A percentile compares a stretch with the other conserved stretches of the same genome.
phyloP scores from a whole-genome alignment of 2,329 filamentous ascomycete genomes.

The Ophiostoma fasciatum region DNA sequence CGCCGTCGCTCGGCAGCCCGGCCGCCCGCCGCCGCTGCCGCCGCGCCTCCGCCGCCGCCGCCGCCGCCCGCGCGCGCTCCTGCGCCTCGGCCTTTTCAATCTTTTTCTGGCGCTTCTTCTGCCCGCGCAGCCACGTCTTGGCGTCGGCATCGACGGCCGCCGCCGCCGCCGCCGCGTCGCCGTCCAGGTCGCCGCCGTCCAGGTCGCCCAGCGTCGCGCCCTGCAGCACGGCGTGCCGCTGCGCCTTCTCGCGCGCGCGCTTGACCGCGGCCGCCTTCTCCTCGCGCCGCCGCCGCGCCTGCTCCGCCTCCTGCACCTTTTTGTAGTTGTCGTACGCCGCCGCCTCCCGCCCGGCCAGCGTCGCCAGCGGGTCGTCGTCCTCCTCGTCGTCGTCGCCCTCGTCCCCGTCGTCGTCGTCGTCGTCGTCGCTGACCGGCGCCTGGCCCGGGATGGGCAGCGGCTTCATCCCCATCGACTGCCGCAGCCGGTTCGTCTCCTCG shows the following conservation, averaged over 20 bases:
- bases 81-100: conserved; percentile 73
- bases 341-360: conserved; percentile 66
- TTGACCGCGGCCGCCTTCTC: conserved; percentile 71
- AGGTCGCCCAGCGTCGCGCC: conserved; percentile 73
- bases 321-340: conserved; percentile 59
- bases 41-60: conserved; percentile 51
- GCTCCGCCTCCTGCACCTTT: conserved; percentile 52
- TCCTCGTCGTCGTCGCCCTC: conserved; percentile 26
- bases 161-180: conserved; percentile 15
- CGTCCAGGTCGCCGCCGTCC: conserved; percentile 48
- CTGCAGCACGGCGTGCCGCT: conserved; percentile 59
- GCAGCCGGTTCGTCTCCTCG: conserved; percentile 87
- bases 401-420: conserved; percentile 14
- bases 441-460: conserved; percentile 69
- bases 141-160: conserved; percentile 48
- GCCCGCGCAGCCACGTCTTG: conserved; percentile 70
- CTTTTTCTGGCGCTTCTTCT: conserved; percentile 90
- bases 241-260: conserved; percentile 72
- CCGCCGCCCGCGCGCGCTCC: conserved; percentile 50
- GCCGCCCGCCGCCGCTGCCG: conserved; percentile 41
- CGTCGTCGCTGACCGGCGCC: conserved; percentile 15
- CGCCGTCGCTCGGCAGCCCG: conserved; percentile 34
- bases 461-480: conserved; percentile 76
- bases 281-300: conserved; percentile 63
- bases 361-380: conserved; percentile 63